Percentiles rank a stretch among this genome's conserved stretches.
Evolutionary conservation across 441 rosid genomes (phyloP).

Genomic region (Croton setiger): DNA sequence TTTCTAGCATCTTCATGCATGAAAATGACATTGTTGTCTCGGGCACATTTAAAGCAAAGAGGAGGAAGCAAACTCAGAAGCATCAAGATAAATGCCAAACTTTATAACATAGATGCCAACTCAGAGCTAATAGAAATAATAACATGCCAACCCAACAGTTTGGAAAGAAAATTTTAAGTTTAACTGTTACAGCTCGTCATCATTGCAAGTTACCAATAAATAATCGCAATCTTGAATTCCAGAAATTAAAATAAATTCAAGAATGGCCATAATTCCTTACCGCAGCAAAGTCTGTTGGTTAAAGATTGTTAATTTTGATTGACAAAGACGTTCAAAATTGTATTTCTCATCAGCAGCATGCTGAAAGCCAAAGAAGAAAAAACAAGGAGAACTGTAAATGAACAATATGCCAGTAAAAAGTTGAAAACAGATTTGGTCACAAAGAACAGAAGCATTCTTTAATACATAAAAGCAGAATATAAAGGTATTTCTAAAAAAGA

Average conservation of each 20-base stretch:
- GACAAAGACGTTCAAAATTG: slow-evolving; percentile 82
- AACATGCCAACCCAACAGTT: not conserved
- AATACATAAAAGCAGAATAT: slow-evolving; percentile 5
- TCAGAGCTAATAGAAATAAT: slow-evolving; percentile 3
- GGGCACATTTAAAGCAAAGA: not conserved
- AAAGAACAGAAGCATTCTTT: not conserved
- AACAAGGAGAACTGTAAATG: slow-evolving; percentile 14
- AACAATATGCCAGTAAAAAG: slow-evolving; percentile 9
- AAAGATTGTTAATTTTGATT: slow-evolving; percentile 81
- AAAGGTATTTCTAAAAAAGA: slow-evolving; percentile 15
- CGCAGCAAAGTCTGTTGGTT: slow-evolving; percentile 94
- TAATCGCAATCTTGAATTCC: not conserved
- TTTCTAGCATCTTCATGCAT: not conserved
- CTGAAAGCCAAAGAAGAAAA: slow-evolving; percentile 37
- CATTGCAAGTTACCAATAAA: not conserved
- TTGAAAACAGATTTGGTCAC: not conserved
- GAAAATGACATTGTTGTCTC: not conserved
- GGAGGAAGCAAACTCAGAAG: not conserved
- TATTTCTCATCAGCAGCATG: slow-evolving; percentile 99
- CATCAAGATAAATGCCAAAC: not conserved
- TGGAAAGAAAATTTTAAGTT: not conserved
- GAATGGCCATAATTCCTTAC: slow-evolving; percentile 42
- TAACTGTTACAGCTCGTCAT: not conserved
- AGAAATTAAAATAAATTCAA: not conserved
- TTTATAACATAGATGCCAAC: not conserved